Evolutionary conservation across 495 filamentous ascomycete species (phyloP).

Genomic region (Parmelia sp.): DNA sequence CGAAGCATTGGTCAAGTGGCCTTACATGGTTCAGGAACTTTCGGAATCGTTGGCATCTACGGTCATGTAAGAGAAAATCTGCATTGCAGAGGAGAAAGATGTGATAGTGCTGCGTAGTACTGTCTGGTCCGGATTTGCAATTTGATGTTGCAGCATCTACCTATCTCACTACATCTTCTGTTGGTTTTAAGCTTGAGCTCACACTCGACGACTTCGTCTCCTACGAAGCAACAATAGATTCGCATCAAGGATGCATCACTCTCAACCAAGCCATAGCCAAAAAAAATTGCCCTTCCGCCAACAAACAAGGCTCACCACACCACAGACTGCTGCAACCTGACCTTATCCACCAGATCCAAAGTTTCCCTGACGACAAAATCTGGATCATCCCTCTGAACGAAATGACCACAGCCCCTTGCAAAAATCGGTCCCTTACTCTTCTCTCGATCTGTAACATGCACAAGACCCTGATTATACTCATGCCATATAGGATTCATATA

Average conservation of each 20-base stretch:
- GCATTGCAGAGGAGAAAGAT: background rate
- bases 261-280: background rate
- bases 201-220: background rate
- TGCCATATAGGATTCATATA: constrained; percentile 53
- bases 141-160: no score
- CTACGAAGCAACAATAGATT: background rate
- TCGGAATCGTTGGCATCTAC: background rate
- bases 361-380: constrained; percentile 48
- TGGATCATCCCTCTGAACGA: constrained; percentile 57
- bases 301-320: background rate
- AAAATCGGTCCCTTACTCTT: constrained; percentile 43
- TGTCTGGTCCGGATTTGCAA: background rate
- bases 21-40: background rate
- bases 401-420: constrained; percentile 53
- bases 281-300: background rate
- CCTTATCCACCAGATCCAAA: constrained; percentile 33
- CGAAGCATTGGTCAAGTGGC: no score
- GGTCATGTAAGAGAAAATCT: background rate
- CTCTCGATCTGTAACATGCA: constrained; percentile 37
- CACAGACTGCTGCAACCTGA: constrained; percentile 9
- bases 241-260: background rate
- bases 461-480: constrained; percentile 51
- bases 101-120: background rate
- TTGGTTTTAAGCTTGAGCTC: no score
- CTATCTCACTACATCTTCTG: no score